phyloP scores from a whole-genome alignment of 768 basidiomycete species.

The Amanita jacksonii region DNA sequence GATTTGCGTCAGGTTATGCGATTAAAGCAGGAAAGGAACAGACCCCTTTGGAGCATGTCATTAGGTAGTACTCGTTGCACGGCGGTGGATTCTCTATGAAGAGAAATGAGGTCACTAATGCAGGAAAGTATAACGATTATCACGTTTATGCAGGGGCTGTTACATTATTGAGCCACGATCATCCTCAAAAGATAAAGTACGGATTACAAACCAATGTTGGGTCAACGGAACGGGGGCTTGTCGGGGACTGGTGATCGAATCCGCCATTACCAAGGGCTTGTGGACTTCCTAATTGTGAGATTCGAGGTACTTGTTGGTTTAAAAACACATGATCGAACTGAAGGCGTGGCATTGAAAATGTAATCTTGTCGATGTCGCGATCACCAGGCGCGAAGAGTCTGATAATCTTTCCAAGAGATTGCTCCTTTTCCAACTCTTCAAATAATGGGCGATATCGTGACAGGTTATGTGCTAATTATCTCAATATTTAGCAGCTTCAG shows the following conservation, averaged over 20 bases:
- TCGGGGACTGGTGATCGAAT: conserved; percentile 57
- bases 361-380: conserved; percentile 31
- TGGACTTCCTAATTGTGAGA: conserved; percentile 29
- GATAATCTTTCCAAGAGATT: conserved; percentile 58
- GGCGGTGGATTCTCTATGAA: conserved; percentile 68
- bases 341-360: conserved; percentile 43
- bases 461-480: conserved; percentile 5
- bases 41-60: conserved; percentile 75
- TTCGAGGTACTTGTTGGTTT: conserved; percentile 26
- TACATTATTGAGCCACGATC: too few species aligned
- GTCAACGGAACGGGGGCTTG: conserved; percentile 42
- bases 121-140: conserved; percentile 18
- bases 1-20: not conserved
- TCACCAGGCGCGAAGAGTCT: conserved; percentile 43
- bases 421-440: conserved; percentile 45
- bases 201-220: conserved; percentile 44
- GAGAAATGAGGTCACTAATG: not conserved
- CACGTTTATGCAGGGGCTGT: conserved; percentile 74
- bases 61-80: conserved; percentile 78
- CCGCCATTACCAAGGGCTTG: conserved; percentile 3
- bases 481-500: too few species aligned
- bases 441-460: conserved; percentile 45
- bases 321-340: conserved; percentile 43
- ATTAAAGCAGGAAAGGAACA: conserved; percentile 11
- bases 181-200: not conserved